Conservation (phyloP, 1,284 basidiomycete species). For the Ustilago hordei region DNA sequence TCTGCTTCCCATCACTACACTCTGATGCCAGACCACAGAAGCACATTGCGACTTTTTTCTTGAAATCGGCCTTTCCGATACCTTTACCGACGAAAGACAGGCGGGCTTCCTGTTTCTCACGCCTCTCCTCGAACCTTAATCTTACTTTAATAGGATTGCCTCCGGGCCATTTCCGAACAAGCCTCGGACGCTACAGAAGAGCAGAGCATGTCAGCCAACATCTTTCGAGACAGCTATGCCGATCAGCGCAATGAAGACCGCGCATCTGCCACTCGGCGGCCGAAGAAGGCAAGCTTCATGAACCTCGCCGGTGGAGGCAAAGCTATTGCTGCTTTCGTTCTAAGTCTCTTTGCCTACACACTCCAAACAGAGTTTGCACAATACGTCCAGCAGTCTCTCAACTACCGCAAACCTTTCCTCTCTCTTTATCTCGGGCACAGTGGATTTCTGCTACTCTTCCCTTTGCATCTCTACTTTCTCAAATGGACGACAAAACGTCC, state of each 20-base stretch:
- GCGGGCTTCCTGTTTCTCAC: neutral
- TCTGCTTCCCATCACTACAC: neutral
- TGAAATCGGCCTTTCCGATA: conserved; percentile 4
- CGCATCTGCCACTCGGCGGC: neutral
- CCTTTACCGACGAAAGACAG: neutral
- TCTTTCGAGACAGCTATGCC: conserved; percentile 48
- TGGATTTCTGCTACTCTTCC: conserved; percentile 61
- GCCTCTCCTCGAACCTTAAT: neutral
- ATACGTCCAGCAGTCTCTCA: conserved; percentile 63
- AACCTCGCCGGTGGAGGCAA: conserved; percentile 47
- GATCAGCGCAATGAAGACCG: neutral
- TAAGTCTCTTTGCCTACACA: conserved; percentile 64
- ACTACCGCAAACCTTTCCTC: conserved; percentile 65
- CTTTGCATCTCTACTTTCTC: conserved; percentile 60
- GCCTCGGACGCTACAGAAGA: neutral
- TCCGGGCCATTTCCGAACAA: conserved; percentile 3
- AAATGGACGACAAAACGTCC: conserved; percentile 40
- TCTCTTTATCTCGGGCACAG: conserved; percentile 66
- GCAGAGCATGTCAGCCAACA: conserved; percentile 40
- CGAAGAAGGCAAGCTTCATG: conserved; percentile 27
- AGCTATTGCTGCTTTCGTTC: conserved; percentile 59
- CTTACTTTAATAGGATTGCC: neutral
- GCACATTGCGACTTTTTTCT: neutral
- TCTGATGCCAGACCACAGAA: neutral
- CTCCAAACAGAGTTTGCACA: conserved; percentile 68